phyloP scores from a whole-genome alignment of 2,329 filamentous ascomycete genomes.

The Emmonsiellopsis sp. region DNA sequence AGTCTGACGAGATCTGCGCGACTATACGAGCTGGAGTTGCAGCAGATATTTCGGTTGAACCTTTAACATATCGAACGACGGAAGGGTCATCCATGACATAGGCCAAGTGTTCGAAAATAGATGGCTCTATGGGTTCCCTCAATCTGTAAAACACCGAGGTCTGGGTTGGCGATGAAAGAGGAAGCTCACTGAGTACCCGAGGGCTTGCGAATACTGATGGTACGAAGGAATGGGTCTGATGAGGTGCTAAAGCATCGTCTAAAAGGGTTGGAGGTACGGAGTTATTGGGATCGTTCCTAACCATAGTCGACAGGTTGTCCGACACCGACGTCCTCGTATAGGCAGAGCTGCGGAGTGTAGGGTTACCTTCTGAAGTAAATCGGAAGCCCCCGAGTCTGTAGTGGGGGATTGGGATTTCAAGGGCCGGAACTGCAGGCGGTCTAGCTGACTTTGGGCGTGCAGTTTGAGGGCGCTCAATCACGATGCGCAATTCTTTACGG shows the following conservation, averaged over 20 bases:
- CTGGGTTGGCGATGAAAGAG: conserved; percentile 23
- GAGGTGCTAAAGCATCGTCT: conserved; percentile 23
- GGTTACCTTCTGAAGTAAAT: conserved; percentile 67
- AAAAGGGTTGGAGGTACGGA: conserved; percentile 17
- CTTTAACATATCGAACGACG: conserved; percentile 70
- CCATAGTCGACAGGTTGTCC: conserved; percentile 58
- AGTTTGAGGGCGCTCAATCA: conserved; percentile 63
- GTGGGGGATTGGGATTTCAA: conserved; percentile 71
- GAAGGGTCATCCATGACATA: conserved; percentile 71
- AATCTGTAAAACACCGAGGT: conserved; percentile 36
- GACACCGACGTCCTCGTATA: conserved; percentile 57
- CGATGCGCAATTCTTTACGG: conserved; percentile 63
- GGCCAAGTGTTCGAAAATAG: conserved; percentile 72
- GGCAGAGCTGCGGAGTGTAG: conserved; percentile 70
- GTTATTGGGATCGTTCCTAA: conserved; percentile 26
- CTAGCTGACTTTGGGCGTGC: conserved; percentile 57
- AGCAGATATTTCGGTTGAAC: conserved; percentile 66
- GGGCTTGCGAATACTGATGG: conserved; percentile 28
- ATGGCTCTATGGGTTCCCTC: conserved; percentile 52
- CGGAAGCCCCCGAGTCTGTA: conserved; percentile 74
- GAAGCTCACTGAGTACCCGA: conserved; percentile 21
- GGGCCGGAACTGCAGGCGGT: conserved; percentile 45
- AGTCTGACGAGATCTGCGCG: conserved; percentile 91
- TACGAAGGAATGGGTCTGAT: conserved; percentile 23
- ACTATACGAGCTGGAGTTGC: conserved; percentile 86